Base-by-base conservation (phyloP, 306 rosid species). In the Quercus agrifolia region DNA sequence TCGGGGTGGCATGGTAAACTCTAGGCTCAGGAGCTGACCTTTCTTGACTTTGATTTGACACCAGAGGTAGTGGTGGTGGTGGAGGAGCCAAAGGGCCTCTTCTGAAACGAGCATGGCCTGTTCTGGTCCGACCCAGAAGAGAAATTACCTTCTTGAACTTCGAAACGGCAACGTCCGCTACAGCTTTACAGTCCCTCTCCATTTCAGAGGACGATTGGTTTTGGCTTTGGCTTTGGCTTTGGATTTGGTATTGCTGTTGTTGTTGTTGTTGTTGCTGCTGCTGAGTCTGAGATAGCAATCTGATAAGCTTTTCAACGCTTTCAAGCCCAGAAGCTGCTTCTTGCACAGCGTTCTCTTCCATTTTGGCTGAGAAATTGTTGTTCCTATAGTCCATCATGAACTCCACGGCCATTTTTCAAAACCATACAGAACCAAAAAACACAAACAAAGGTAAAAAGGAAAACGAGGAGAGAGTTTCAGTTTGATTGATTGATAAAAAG, bases 51-150 rank as follows among this genome's bases (percentile, higher is more conserved):
- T 72, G 94, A 56, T 4, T 17, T 51, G 1, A 68, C 68, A 5
- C 46, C 46, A 41, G 46, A 7, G 10, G 10, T 0, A 33, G 4
- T 12, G 5, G 46, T 8, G 55, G 15, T 12, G 38, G 15, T 12
- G 54, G 54, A 0, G 78, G n/a, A 54, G 51, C n/a, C 33, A 91
- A 35, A 49, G 97, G 97, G 23, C 90, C 97, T 74, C 97, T 73
- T 38, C 97, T 74, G 79, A 94, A 94, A 0, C 99, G 93, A 38
- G 99, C 97, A 56, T 92, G 99, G 13, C 99, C 99, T 30, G 92
- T 88, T 33, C 97, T 84, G 64, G 88, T 87, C 52, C 92, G 92
- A 72, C 92, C 97, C 14, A 94, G 88, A 19, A 92, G 93, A 30
- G 98, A 92, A 81, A 94, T 92, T 1, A 91, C 97, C 76, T 79